Evolutionary conservation across 2,329 filamentous ascomycete genomes (phyloP).

Genomic region (Pseudocercospora ulei): DNA sequence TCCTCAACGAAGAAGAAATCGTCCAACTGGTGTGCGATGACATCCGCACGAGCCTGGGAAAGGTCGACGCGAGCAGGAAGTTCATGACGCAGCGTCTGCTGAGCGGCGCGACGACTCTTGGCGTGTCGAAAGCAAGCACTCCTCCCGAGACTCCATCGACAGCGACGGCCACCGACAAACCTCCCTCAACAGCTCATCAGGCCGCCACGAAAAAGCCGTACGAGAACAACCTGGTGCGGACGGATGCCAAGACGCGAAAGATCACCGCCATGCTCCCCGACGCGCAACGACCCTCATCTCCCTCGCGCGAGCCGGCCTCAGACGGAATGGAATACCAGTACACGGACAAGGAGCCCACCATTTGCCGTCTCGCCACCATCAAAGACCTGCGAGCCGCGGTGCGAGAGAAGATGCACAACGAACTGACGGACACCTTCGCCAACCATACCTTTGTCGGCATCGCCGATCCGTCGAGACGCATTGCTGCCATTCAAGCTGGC

Average conservation of each 20-base stretch:
- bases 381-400: constrained; percentile 75
- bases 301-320: constrained; percentile 25
- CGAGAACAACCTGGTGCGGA: constrained; percentile 82
- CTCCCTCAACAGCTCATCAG: constrained; percentile 29
- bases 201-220: constrained; percentile 48
- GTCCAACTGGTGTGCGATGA: constrained; percentile 74
- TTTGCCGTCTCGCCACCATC: constrained; percentile 70
- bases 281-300: constrained; percentile 35
- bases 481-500: constrained; percentile 87
- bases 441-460: constrained; percentile 88
- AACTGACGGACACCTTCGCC: constrained; percentile 76
- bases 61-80: constrained; percentile 84
- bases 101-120: constrained; percentile 50
- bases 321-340: constrained; percentile 61
- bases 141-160: constrained; percentile 29
- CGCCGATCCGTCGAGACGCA: constrained; percentile 73
- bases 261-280: constrained; percentile 92
- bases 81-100: constrained; percentile 91
- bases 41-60: constrained; percentile 66
- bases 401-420: constrained; percentile 69
- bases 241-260: constrained; percentile 78
- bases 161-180: constrained; percentile 31
- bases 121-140: constrained; percentile 36
- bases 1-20: constrained; percentile 95
- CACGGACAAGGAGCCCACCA: constrained; percentile 57